A percentile compares a stretch with the other conserved stretches of the same genome.
Evolutionary conservation across 257 asterid species (phyloP).

Genomic region (Verbascum thapsus): DNA sequence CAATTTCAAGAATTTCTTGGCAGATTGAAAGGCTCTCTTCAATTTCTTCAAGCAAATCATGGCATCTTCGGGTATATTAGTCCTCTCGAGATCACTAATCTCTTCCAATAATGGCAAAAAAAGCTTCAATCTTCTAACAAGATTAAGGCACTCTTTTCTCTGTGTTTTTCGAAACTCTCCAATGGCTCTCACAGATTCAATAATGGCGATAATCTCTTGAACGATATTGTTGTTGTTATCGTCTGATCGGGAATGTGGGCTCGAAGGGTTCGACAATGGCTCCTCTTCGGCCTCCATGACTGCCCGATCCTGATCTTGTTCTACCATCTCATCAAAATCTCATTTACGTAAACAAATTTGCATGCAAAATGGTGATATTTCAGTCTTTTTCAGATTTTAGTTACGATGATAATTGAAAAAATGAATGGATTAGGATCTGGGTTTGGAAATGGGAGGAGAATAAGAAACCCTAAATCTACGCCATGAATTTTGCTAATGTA

Average conservation of each 20-base stretch:
- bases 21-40: slow-evolving; percentile 66
- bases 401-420: neutral
- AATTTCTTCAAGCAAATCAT: slow-evolving; percentile 48
- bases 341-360: too few species aligned
- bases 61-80: slow-evolving; percentile 47
- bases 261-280: slow-evolving; percentile 30
- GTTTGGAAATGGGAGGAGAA: slow-evolving; percentile 32
- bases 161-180: slow-evolving; percentile 74
- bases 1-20: slow-evolving; percentile 60
- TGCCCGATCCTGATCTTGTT: slow-evolving; percentile 31
- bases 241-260: slow-evolving; percentile 35
- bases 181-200: slow-evolving; percentile 50
- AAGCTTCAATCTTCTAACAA: slow-evolving; percentile 56
- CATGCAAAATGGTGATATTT: neutral
- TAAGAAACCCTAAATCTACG: slow-evolving; percentile 31
- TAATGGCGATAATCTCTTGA: slow-evolving; percentile 49
- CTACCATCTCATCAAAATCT: slow-evolving; percentile 21
- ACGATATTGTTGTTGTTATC: slow-evolving; percentile 37
- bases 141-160: slow-evolving; percentile 60
- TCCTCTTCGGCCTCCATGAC: slow-evolving; percentile 42
- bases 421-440: neutral
- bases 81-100: slow-evolving; percentile 40
- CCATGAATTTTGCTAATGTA: slow-evolving; percentile 11
- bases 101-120: slow-evolving; percentile 67
- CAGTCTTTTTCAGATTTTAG: neutral